Evolutionary conservation across 305 asterid species (phyloP).

Genomic region (Rubia peregrina): DNA sequence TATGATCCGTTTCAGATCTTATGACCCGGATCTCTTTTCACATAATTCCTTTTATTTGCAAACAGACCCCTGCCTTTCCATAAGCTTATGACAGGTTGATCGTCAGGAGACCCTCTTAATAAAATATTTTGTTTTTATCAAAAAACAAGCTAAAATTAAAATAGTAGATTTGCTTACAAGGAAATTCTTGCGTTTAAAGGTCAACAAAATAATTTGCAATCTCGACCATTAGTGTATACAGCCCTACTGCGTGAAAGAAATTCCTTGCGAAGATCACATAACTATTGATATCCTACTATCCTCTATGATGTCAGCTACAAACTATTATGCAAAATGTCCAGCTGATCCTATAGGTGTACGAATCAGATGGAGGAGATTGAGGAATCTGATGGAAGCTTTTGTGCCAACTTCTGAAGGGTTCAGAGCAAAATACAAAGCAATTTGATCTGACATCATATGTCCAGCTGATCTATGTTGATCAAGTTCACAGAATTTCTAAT

Average conservation of each 20-base stretch:
- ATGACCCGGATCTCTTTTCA: too few relatives aligned
- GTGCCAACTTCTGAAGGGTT: background rate
- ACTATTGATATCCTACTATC: too few relatives aligned
- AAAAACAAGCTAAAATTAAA: too few relatives aligned
- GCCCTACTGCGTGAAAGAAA: background rate
- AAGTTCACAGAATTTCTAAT: constrained; percentile 48
- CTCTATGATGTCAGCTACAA: background rate
- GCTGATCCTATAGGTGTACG: too few relatives aligned
- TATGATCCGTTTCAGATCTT: too few relatives aligned
- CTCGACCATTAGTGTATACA: background rate
- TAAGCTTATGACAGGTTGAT: too few relatives aligned
- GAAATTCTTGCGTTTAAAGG: background rate
- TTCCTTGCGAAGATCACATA: background rate
- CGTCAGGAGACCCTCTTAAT: too few relatives aligned
- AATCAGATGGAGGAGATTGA: background rate
- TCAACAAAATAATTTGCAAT: background rate
- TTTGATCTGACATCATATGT: constrained; percentile 37
- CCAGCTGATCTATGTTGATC: constrained; percentile 62
- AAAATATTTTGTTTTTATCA: too few relatives aligned
- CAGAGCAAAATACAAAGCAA: background rate
- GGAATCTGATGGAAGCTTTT: background rate
- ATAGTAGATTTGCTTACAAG: background rate
- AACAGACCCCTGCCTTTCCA: too few relatives aligned
- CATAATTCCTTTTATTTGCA: too few relatives aligned
- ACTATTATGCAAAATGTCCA: constrained; percentile 2